Conservation (phyloP, 129 eudicot species). For the Deinandra increscens region DNA sequence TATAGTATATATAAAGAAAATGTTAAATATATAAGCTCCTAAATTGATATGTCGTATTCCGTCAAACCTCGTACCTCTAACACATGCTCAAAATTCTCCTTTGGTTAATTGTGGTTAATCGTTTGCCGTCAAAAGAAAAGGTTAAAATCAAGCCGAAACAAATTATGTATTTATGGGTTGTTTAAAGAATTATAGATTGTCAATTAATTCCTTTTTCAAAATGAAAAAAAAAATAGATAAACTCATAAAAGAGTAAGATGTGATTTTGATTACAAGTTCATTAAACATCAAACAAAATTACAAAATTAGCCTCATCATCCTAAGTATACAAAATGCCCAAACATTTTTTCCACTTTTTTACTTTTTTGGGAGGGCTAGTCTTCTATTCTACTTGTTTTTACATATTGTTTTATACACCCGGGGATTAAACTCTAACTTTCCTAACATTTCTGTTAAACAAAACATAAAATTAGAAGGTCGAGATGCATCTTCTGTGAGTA, state of each 20-base stretch:
- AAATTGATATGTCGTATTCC: no score
- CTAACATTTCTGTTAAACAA: neutral
- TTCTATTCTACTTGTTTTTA: conserved; percentile 31
- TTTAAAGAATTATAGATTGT: no score
- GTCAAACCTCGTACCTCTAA: no score
- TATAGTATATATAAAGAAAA: no score
- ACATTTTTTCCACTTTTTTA: conserved; percentile 14
- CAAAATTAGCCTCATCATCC: conserved; percentile 64
- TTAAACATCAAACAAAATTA: conserved; percentile 22
- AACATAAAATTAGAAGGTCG: conserved; percentile 32
- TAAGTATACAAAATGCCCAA: conserved; percentile 53
- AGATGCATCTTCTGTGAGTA: conserved; percentile 77
- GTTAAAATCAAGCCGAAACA: no score
- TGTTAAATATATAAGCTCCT: no score
- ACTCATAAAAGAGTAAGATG: neutral
- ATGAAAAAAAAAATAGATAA: no score
- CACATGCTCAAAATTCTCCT: no score
- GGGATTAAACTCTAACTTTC: neutral
- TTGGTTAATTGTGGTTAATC: no score
- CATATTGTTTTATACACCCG: conserved; percentile 26
- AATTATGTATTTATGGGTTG: no score
- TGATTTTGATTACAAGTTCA: conserved; percentile 27
- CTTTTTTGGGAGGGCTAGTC: conserved; percentile 49
- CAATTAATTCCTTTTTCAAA: no score
- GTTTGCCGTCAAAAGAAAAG: no score